Conservation (phyloP, 257 asterid genomes). For the Solanum dulcamara region DNA sequence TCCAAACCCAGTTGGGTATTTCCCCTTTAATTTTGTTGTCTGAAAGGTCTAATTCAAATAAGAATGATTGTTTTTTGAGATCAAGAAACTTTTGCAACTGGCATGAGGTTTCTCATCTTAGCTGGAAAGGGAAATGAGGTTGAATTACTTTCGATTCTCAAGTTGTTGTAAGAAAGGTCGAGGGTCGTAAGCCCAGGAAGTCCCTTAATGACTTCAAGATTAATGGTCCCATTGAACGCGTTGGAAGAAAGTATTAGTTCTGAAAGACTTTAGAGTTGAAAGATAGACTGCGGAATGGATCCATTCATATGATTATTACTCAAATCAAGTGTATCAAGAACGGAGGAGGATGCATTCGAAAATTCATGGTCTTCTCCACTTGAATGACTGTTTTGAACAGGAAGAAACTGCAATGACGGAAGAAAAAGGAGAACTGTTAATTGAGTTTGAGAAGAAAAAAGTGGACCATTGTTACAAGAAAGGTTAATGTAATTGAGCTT, state of each 20-base stretch:
- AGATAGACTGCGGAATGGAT: slow-evolving; percentile 1
- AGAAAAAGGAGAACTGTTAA: slow-evolving; percentile 7
- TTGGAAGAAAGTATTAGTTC: slow-evolving; percentile 10
- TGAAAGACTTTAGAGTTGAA: background rate
- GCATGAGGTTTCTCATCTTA: background rate
- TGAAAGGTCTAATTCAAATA: slow-evolving; percentile 38
- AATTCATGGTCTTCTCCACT: slow-evolving; percentile 1
- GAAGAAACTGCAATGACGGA: background rate
- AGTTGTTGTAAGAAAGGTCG: slow-evolving; percentile 19
- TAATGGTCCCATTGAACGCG: slow-evolving; percentile 12
- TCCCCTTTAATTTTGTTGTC: slow-evolving; percentile 22
- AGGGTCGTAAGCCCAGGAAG: slow-evolving; percentile 7
- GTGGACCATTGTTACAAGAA: slow-evolving; percentile 2
- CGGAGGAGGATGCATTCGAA: background rate
- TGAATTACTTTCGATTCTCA: slow-evolving; percentile 3
- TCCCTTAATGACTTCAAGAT: slow-evolving; percentile 4
- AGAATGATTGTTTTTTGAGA: slow-evolving; percentile 9
- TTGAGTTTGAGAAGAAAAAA: slow-evolving; percentile 1
- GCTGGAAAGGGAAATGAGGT: slow-evolving; percentile 1
- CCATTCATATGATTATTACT: slow-evolving; percentile 6
- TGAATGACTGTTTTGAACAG: background rate
- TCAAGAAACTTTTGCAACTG: slow-evolving; percentile 26
- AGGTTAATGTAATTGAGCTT: background rate
- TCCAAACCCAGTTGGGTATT: background rate
- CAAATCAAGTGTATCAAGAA: slow-evolving; percentile 3